phyloP scores from a whole-genome alignment of 805 yeast genomes.

The Wickerhamia fluorescens region DNA sequence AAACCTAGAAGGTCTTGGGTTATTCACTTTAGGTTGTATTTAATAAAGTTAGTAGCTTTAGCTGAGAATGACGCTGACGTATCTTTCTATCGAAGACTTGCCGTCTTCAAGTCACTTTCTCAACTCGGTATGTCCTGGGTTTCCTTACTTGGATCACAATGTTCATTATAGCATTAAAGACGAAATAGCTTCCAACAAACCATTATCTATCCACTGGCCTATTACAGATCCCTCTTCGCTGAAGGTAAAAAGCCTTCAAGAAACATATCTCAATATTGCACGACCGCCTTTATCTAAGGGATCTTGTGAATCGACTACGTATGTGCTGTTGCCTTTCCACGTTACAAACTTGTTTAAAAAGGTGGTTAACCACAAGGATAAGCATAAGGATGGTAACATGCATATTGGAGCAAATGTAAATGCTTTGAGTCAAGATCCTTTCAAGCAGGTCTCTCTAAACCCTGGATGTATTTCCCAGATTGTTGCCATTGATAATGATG shows the following conservation, averaged over 20 bases:
- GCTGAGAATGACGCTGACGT: constrained; percentile 3
- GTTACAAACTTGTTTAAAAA: constrained; percentile 35
- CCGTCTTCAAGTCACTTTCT: constrained; percentile 26
- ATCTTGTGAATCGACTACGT: constrained; percentile 42
- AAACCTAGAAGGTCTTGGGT: too few species aligned
- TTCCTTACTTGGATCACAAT: constrained; percentile 24
- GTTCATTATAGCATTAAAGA: constrained; percentile 21
- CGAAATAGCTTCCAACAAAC: constrained; percentile 5
- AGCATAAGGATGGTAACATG: constrained; percentile 35
- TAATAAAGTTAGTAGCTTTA: too few species aligned
- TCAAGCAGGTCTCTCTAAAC: constrained; percentile 43
- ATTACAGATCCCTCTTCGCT: constrained; percentile 3
- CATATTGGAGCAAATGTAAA: constrained; percentile 49
- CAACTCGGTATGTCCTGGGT: constrained; percentile 32
- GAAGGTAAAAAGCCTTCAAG: constrained; percentile 8
- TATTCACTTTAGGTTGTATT: too few species aligned
- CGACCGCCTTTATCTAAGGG: constrained; percentile 26
- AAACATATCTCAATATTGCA: constrained; percentile 27
- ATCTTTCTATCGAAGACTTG: constrained; percentile 7
- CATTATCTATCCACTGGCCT: constrained; percentile 5
- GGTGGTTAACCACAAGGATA: constrained; percentile 27
- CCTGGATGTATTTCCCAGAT: constrained; percentile 42
- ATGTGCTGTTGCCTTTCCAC: constrained; percentile 46
- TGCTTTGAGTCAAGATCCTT: constrained; percentile 48
- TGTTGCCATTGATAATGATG: constrained; percentile 6